Conservation (phyloP, 192 early-diverging fungal genomes). For the Paraglomus brasilianum region DNA sequence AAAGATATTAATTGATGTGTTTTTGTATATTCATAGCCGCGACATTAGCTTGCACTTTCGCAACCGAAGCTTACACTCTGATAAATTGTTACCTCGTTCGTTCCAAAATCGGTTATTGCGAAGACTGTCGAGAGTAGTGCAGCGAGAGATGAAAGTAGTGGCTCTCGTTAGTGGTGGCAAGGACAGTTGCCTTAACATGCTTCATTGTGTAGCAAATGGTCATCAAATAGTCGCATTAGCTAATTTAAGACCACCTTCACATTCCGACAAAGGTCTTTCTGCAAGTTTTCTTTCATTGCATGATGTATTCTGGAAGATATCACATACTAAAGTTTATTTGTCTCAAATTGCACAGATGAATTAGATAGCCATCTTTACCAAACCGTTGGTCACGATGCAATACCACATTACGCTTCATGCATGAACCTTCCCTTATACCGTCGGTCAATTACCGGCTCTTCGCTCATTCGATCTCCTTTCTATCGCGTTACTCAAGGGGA, state of each 20-base stretch:
- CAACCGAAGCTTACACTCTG: too few species aligned
- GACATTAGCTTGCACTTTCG: too few species aligned
- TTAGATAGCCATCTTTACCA: conserved; percentile 96
- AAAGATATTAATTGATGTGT: too few species aligned
- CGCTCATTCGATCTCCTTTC: conserved; percentile 62
- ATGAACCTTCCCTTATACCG: conserved; percentile 85
- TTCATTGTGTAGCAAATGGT: conserved; percentile 91
- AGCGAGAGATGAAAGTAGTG: conserved; percentile 26
- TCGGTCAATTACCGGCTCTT: conserved; percentile 66
- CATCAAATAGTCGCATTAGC: conserved; percentile 93
- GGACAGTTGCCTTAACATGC: conserved; percentile 93
- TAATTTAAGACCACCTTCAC: conserved; percentile 78
- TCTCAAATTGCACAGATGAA: conserved; percentile 58
- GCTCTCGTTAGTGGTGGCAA: conserved; percentile 82
- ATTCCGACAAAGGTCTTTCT: conserved; percentile 57
- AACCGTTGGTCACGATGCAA: conserved; percentile 92
- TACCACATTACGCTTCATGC: conserved; percentile 79
- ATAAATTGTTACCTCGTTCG: too few species aligned
- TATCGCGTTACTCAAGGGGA: conserved; percentile 72
- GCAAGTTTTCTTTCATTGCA: background rate
- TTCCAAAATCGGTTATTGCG: too few species aligned
- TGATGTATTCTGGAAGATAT: background rate
- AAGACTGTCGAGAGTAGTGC: too few species aligned
- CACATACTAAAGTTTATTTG: background rate
- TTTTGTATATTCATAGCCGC: too few species aligned